Base-by-base conservation (phyloP, 192 early-diverging fungal species). In the Kickxella alabastrina region DNA sequence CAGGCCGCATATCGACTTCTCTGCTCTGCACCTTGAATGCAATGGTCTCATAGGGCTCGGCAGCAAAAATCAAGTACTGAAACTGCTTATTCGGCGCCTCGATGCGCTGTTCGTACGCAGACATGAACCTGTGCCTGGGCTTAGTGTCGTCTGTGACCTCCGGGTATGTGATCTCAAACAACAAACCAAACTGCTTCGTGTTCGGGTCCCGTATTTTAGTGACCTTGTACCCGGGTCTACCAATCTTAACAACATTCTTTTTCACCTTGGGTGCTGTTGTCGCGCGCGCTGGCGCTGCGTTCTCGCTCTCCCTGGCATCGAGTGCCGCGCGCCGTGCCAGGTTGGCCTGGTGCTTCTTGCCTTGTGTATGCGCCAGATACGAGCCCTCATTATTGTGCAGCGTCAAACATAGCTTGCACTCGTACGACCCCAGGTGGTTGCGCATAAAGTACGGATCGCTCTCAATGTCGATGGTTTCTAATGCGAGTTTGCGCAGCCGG, bases 381-480 rank as follows among this genome's bases (percentile, higher is more conserved):
- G 87, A 89, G 2, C 93, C 95, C 57, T 98, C 95, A 62, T 95
- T 91, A 43, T 81, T 90, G 68, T 92, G 90, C 12, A 90, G 74
- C 6, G 90, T 92, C 22, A 91, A 63, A 60, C 89, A 91, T 12
- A 91, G 75, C 65, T 88, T 89, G 68, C 88, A 91, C 54, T 91
- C 88, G 64, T 87, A 85, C 3, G 83, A 87, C 4, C 87, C 85
- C 31, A 86, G 62, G 49, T 95, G 84, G 77, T 92, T 89, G 80
- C 91, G 88, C 91, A 97, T 93, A 65, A 98, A 92, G 60, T 98
- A 98, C 23, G 95, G 95, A 65, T 98, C 95, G 56, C 90, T 96
- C 43, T 89, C 83, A 35, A 98, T 75, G 76, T 95, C 93, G 53
- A 98, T 95, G 3, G 92, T 94, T 55, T 98, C 95, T 29, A 98